Conservation (phyloP, 495 filamentous ascomycete species). For the Penicillium taxi region DNA sequence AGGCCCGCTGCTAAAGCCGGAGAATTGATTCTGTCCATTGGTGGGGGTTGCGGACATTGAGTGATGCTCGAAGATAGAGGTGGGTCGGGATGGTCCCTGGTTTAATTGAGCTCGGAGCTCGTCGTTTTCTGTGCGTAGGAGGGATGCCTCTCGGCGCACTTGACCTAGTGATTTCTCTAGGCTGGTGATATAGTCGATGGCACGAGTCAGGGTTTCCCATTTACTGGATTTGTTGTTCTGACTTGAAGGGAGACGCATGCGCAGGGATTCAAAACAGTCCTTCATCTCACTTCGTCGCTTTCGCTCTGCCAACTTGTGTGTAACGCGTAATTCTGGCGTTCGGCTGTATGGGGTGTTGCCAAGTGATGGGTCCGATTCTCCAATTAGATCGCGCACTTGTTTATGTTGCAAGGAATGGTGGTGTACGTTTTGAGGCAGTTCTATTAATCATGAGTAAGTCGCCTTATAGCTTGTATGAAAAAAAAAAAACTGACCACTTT, state of each 20-base stretch:
- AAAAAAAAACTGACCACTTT: constrained; percentile 42
- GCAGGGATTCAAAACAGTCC: constrained; percentile 81
- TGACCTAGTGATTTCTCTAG: constrained; percentile 29
- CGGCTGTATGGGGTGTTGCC: constrained; percentile 77
- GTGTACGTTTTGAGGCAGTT: constrained; percentile 44
- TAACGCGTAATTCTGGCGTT: constrained; percentile 89
- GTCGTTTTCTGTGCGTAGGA: constrained; percentile 45
- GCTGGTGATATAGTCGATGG: constrained; percentile 37
- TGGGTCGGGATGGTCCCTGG: constrained; percentile 35
- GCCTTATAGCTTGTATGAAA: not conserved
- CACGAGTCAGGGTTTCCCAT: constrained; percentile 87
- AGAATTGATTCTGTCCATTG: constrained; percentile 32
- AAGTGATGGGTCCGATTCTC: constrained; percentile 46
- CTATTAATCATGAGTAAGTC: constrained; percentile 19
- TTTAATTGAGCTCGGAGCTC: constrained; percentile 40
- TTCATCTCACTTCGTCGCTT: constrained; percentile 99
- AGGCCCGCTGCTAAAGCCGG: constrained; percentile 27
- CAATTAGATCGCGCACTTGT: constrained; percentile 58
- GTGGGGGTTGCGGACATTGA: constrained; percentile 27
- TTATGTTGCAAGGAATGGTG: constrained; percentile 69
- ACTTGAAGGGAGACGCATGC: constrained; percentile 72
- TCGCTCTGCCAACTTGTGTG: constrained; percentile 91
- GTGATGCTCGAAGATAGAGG: constrained; percentile 36
- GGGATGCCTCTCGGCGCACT: constrained; percentile 39
- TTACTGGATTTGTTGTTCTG: constrained; percentile 93